Percentiles rank a stretch among this genome's conserved stretches.
phyloP scores from a whole-genome alignment of 139 green algal species.

The Chlorella vulgaris region DNA sequence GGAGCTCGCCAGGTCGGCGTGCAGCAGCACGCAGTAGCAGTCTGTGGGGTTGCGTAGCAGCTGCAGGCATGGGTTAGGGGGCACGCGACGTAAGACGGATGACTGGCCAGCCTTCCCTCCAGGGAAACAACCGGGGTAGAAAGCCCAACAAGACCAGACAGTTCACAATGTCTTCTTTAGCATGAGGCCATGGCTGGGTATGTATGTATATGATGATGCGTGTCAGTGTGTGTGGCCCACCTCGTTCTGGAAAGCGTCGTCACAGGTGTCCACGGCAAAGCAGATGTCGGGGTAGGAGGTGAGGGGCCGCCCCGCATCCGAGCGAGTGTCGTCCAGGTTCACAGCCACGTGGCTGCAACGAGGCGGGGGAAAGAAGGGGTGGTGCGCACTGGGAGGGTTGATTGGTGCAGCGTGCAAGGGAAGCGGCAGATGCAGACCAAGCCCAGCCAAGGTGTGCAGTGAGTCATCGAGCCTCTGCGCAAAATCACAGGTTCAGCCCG shows the following conservation, averaged over 20 bases:
- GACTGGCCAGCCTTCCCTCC: too few relatives aligned
- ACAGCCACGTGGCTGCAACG: slow-evolving; percentile 40
- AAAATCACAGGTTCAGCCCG: too few relatives aligned
- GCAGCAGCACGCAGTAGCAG: slow-evolving; percentile 46
- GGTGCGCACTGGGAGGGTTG: background rate
- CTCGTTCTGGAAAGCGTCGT: slow-evolving; percentile 67
- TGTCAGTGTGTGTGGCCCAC: slow-evolving; percentile 23
- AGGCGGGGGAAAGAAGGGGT: background rate
- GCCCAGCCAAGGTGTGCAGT: too few relatives aligned
- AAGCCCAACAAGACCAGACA: too few relatives aligned
- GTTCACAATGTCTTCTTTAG: too few relatives aligned
- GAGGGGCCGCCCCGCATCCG: slow-evolving; percentile 25
- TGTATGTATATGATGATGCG: background rate
- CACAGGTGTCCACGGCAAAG: slow-evolving; percentile 81
- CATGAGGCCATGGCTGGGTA: background rate
- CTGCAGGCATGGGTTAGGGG: background rate
- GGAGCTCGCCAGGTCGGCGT: slow-evolving; percentile 18
- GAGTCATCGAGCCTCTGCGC: too few relatives aligned
- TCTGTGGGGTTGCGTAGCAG: slow-evolving; percentile 15
- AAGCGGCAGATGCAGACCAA: too few relatives aligned
- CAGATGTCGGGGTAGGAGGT: slow-evolving; percentile 76
- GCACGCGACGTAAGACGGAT: too few relatives aligned
- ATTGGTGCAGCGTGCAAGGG: too few relatives aligned
- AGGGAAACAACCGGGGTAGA: too few relatives aligned
- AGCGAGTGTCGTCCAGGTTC: slow-evolving; percentile 63